phyloP scores from a whole-genome alignment of 2,329 filamentous ascomycete genomes.

The Aspergillus calidoustus region DNA sequence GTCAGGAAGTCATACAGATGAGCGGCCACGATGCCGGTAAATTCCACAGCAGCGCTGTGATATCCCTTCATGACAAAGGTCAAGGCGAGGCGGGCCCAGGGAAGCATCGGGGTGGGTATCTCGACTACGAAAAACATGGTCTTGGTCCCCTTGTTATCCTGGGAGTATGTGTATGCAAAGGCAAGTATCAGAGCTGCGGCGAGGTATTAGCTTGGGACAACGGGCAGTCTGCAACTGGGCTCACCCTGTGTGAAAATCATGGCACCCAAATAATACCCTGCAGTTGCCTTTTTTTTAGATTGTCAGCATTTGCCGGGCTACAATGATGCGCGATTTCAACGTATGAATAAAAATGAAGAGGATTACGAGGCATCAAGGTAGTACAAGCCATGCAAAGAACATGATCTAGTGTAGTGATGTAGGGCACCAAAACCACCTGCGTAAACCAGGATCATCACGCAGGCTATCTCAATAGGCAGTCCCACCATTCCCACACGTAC shows the following conservation, averaged over 20 bases:
- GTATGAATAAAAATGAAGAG: slow-evolving; percentile 11
- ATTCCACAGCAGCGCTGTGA: slow-evolving; percentile 62
- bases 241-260: slow-evolving; percentile 45
- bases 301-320: slow-evolving; percentile 36
- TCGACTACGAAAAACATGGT: slow-evolving; percentile 81
- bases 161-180: slow-evolving; percentile 80
- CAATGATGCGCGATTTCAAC: slow-evolving; percentile 17
- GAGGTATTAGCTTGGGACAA: slow-evolving; percentile 49
- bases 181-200: slow-evolving; percentile 72
- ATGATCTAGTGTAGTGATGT: slow-evolving; percentile 52
- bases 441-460: slow-evolving; percentile 57
- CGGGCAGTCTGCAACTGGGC: slow-evolving; percentile 20
- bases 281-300: slow-evolving; percentile 43
- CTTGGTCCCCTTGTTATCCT: slow-evolving; percentile 79
- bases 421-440: slow-evolving; percentile 70
- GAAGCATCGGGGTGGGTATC: slow-evolving; percentile 80
- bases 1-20: slow-evolving; percentile 91
- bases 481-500: slow-evolving; percentile 76
- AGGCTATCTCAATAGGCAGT: slow-evolving; percentile 70
- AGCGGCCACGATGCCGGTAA: slow-evolving; percentile 81
- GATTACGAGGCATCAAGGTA: slow-evolving; percentile 25
- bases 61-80: slow-evolving; percentile 71
- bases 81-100: slow-evolving; percentile 76
- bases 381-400: slow-evolving; percentile 16
- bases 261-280: slow-evolving; percentile 42